These are phyloP conservation scores for rapeseed (Brassica napus) DNA, from an alignment of 345 rosid genomes.

Conservation along the genomic window Da-Ae NC_063448.1:5765001-5765500, in stretches of 20 bases:
- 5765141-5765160: constrained; percentile 20
- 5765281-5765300: background rate
- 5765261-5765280: constrained; percentile 33
- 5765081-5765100: background rate
- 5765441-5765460: background rate
- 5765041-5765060: constrained; percentile 14
- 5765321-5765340: background rate
- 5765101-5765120: constrained; percentile 29
- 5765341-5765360: too few relatives aligned
- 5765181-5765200: constrained; percentile 53
- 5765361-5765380: background rate
- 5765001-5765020: background rate
- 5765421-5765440: background rate
- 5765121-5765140: constrained; percentile 25
- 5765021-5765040: background rate
- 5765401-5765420: background rate
- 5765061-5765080: background rate
- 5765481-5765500: constrained; percentile 7
- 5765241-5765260: constrained; percentile 51
- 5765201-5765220: constrained; percentile 50
- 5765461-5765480: background rate
- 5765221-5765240: constrained; percentile 49
- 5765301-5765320: background rate
- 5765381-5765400: background rate
- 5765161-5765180: constrained; percentile 29